These are phyloP conservation scores for Aspergillus intermedius DNA, from an alignment of 2,329 filamentous ascomycete species.

Conservation along the genomic window DNA sequence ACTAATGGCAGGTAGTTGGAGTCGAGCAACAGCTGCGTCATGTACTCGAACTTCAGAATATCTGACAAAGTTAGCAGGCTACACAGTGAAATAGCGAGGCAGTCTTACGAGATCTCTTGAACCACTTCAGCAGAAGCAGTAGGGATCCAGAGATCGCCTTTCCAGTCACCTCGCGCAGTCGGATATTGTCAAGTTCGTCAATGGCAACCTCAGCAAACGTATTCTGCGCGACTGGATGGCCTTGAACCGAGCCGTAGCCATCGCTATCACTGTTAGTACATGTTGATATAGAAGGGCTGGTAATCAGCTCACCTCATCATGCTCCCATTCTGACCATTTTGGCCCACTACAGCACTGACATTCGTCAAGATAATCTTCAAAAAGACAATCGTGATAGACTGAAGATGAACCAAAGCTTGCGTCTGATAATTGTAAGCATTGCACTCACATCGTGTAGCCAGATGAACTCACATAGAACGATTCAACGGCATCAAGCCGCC, in stretches of 20 bases:
- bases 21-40: slow-evolving; percentile 87
- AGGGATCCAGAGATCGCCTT: slow-evolving; percentile 90
- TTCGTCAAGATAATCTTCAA: slow-evolving; percentile 82
- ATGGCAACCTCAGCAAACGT: slow-evolving; percentile 33
- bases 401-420: slow-evolving; percentile 72
- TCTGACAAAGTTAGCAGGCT: slow-evolving; percentile 47
- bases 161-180: slow-evolving; percentile 77
- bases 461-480: slow-evolving; percentile 67
- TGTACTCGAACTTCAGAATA: slow-evolving; percentile 89
- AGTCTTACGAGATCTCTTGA: slow-evolving; percentile 80
- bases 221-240: slow-evolving; percentile 20
- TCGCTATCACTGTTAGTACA: slow-evolving; percentile 11
- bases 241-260: slow-evolving; percentile 21
- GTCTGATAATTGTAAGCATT: slow-evolving; percentile 43
- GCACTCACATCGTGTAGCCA: background rate
- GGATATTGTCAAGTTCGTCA: slow-evolving; percentile 74
- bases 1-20: slow-evolving; percentile 91
- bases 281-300: background rate
- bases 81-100: background rate
- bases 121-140: slow-evolving; percentile 88
- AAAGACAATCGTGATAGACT: slow-evolving; percentile 87
- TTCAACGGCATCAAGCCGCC: slow-evolving; percentile 67
- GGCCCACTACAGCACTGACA: slow-evolving; percentile 73
- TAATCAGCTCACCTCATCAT: slow-evolving; percentile 38
- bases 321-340: slow-evolving; percentile 43